Evolutionary conservation across 768 basidiomycete species (phyloP).

Genomic region (Udeniomyces megalosporus): DNA sequence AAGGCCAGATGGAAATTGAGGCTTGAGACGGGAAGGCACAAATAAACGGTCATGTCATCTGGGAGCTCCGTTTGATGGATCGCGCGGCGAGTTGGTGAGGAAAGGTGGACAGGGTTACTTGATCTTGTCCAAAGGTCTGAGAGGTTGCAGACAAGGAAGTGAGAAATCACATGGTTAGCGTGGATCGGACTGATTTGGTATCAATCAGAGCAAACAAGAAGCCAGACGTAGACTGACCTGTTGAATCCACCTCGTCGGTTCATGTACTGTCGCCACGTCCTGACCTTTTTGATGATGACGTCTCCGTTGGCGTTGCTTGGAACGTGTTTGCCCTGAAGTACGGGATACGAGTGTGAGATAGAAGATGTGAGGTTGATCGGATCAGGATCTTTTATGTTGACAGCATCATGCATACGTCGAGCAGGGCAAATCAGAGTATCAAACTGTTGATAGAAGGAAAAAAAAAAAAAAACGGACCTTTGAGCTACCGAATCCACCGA

Average conservation of each 20-base stretch:
- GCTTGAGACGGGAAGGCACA: not conserved
- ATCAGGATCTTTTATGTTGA: too few relatives aligned
- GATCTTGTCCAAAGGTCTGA: constrained; percentile 85
- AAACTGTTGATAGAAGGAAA: too few relatives aligned
- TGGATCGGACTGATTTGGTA: not conserved
- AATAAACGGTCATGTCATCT: too few relatives aligned
- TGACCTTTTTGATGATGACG: constrained; percentile 39
- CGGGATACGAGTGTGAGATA: constrained; percentile 36
- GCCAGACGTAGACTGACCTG: constrained; percentile 36
- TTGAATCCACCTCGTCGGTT: constrained; percentile 69
- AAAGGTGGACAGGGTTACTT: constrained; percentile 39
- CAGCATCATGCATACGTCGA: too few relatives aligned
- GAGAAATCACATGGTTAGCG: not conserved
- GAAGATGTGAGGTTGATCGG: not conserved
- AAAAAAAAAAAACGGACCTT: constrained; percentile 40
- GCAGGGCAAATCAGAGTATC: too few relatives aligned
- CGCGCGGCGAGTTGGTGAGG: not conserved
- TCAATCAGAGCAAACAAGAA: not conserved
- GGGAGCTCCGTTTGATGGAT: too few relatives aligned
- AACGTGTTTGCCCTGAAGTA: constrained; percentile 47
- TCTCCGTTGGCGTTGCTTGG: constrained; percentile 23
- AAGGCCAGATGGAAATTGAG: not conserved
- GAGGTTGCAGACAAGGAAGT: constrained; percentile 19
- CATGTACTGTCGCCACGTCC: constrained; percentile 95
- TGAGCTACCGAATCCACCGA: constrained; percentile 71